These are phyloP conservation scores for Penicillium soppii DNA, from an alignment of 495 filamentous ascomycete species.

Conservation along the genomic window DNA sequence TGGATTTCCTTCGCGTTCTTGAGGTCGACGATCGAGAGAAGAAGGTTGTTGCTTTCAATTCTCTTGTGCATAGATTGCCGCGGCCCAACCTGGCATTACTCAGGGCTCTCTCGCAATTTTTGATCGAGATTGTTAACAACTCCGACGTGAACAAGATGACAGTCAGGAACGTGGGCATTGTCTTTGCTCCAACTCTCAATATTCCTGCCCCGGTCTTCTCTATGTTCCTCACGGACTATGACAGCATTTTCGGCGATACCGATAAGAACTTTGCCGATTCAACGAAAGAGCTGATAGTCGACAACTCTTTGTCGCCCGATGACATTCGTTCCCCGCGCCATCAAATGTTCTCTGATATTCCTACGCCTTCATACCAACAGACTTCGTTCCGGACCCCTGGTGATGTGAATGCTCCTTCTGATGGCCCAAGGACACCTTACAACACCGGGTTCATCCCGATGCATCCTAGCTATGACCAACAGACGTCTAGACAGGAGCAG, in stretches of 20 bases:
- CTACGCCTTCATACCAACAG: slow-evolving; percentile 64
- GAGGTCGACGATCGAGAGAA: slow-evolving; percentile 66
- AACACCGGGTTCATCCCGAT: slow-evolving; percentile 64
- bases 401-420: slow-evolving; percentile 19
- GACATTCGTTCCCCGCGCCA: slow-evolving; percentile 64
- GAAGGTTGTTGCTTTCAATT: slow-evolving; percentile 80
- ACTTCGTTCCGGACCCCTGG: slow-evolving; percentile 49
- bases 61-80: slow-evolving; percentile 81
- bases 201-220: slow-evolving; percentile 95
- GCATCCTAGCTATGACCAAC: slow-evolving; percentile 57
- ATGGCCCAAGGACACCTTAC: slow-evolving; percentile 29
- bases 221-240: slow-evolving; percentile 87
- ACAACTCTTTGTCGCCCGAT: slow-evolving; percentile 51
- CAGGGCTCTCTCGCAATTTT: slow-evolving; percentile 76
- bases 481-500: slow-evolving; percentile 22
- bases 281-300: slow-evolving; percentile 42
- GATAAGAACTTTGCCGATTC: slow-evolving; percentile 11
- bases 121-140: slow-evolving; percentile 87
- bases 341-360: slow-evolving; percentile 69
- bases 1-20: slow-evolving; percentile 83
- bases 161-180: slow-evolving; percentile 94
- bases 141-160: slow-evolving; percentile 96
- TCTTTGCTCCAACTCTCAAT: slow-evolving; percentile 97
- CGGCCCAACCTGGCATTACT: slow-evolving; percentile 76
- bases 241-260: slow-evolving; percentile 73